Conservation (phyloP, 495 filamentous ascomycete species). For the Lentithecium fluviatile region DNA sequence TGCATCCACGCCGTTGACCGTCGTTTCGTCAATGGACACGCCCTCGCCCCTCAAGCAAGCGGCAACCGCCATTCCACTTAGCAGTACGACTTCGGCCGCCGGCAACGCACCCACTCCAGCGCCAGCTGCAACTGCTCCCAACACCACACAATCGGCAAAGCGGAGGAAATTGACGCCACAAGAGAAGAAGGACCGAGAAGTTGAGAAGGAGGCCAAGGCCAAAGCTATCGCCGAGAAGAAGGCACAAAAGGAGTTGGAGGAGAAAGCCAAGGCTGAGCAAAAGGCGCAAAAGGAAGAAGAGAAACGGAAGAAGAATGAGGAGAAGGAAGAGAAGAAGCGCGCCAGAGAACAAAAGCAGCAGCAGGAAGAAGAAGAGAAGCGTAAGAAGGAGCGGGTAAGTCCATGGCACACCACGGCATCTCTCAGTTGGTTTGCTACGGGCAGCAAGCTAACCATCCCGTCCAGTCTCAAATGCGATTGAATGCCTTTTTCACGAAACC, state of each 20-base stretch:
- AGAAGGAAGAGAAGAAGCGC: conserved; percentile 51
- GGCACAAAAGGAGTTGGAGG: conserved; percentile 50
- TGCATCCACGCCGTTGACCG: conserved; percentile 35
- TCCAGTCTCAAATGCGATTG: conserved; percentile 57
- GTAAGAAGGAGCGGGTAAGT: conserved; percentile 50
- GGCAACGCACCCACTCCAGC: conserved; percentile 1
- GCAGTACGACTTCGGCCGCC: conserved; percentile 25
- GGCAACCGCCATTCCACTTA: conserved; percentile 26
- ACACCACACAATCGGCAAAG: conserved; percentile 29
- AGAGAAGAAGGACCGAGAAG: conserved; percentile 17
- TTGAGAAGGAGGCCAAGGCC: conserved; percentile 24
- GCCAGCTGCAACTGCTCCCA: not conserved
- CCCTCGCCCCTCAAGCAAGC: conserved; percentile 19
- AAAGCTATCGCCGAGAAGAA: not conserved
- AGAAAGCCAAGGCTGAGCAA: conserved; percentile 33
- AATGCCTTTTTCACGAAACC: conserved; percentile 63
- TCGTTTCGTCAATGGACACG: conserved; percentile 34
- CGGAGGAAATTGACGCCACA: conserved; percentile 26
- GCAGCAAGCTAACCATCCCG: not conserved
- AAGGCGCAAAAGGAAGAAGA: conserved; percentile 43
- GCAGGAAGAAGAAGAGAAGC: conserved; percentile 52
- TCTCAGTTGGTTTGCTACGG: not conserved
- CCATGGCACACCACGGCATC: not conserved
- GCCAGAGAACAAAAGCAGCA: conserved; percentile 43
- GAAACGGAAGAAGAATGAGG: conserved; percentile 43